Conservation (phyloP, 768 basidiomycete species). For the Trametes maxima region DNA sequence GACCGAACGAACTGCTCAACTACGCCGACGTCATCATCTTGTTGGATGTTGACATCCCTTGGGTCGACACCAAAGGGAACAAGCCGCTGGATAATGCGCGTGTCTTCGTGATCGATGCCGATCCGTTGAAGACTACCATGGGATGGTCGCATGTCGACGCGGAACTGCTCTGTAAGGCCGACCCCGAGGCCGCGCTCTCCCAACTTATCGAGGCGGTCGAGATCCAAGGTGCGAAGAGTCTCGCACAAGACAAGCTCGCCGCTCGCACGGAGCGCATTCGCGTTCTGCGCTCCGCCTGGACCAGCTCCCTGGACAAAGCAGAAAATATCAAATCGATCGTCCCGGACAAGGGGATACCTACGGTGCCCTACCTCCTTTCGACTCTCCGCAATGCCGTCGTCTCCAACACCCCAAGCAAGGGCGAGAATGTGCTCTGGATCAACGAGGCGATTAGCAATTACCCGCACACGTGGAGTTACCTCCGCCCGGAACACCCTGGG, state of each 20-base stretch:
- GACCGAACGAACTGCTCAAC: slow-evolving; percentile 47
- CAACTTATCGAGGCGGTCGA: slow-evolving; percentile 50
- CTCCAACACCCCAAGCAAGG: slow-evolving; percentile 40
- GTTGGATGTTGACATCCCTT: slow-evolving; percentile 66
- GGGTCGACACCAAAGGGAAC: slow-evolving; percentile 55
- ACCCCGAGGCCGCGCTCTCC: slow-evolving; percentile 51
- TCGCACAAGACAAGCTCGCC: neutral
- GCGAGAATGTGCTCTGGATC: slow-evolving; percentile 47
- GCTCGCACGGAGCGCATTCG: slow-evolving; percentile 10
- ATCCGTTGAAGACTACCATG: slow-evolving; percentile 55
- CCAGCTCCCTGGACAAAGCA: slow-evolving; percentile 25
- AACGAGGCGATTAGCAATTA: slow-evolving; percentile 70
- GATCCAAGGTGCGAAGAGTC: neutral
- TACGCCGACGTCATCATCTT: slow-evolving; percentile 65
- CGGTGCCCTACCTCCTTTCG: slow-evolving; percentile 40
- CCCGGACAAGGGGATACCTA: slow-evolving; percentile 12
- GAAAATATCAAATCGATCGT: slow-evolving; percentile 15
- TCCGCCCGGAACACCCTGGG: slow-evolving; percentile 54
- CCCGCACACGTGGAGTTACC: slow-evolving; percentile 55
- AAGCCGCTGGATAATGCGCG: slow-evolving; percentile 46
- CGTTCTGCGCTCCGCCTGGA: slow-evolving; percentile 21
- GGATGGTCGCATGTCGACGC: slow-evolving; percentile 59
- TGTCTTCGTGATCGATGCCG: slow-evolving; percentile 64
- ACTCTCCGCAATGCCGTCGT: slow-evolving; percentile 47
- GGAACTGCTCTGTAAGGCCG: slow-evolving; percentile 59